Evolutionary conservation across 257 asterid genomes (phyloP).

Genomic region (Fraxinus quadrangulata): DNA sequence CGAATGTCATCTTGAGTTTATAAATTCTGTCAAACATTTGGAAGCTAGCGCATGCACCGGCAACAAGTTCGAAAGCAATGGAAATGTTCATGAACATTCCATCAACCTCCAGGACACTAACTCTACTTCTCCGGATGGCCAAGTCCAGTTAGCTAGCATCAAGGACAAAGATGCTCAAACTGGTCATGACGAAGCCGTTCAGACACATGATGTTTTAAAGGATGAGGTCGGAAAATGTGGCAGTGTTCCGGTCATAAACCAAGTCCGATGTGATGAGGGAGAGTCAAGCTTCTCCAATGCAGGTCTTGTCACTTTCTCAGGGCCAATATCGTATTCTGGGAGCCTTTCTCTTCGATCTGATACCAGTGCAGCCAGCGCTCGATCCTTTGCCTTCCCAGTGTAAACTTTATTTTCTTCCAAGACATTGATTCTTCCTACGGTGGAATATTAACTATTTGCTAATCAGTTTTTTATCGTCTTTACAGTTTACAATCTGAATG

Average conservation of each 20-base stretch:
- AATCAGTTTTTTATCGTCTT: background rate
- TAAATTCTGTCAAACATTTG: constrained; percentile 16
- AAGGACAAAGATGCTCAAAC: constrained; percentile 15
- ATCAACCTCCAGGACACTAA: constrained; percentile 19
- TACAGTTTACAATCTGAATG: constrained; percentile 84
- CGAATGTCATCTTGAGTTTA: constrained; percentile 1
- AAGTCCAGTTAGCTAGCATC: constrained; percentile 17
- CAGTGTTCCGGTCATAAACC: constrained; percentile 31
- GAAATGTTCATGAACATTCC: constrained; percentile 22
- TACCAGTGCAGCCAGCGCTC: constrained; percentile 80
- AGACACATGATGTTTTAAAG: constrained; percentile 22
- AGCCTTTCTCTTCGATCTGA: constrained; percentile 87
- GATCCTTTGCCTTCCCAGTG: constrained; percentile 98
- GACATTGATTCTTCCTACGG: background rate
- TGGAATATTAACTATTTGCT: background rate
- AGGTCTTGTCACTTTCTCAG: constrained; percentile 59
- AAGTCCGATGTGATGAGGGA: constrained; percentile 49
- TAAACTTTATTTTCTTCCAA: constrained; percentile 27
- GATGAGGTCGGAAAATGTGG: constrained; percentile 23
- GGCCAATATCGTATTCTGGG: constrained; percentile 66
- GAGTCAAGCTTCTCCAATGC: constrained; percentile 77
- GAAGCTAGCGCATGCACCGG: constrained; percentile 22
- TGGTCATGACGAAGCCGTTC: constrained; percentile 21
- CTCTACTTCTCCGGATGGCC: constrained; percentile 19
- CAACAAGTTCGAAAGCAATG: constrained; percentile 23